Evolutionary conservation across 1,284 basidiomycete species (phyloP), one percentile per base, ranked within the genome.

Genomic region (Sporisorium scitamineum): DNA sequence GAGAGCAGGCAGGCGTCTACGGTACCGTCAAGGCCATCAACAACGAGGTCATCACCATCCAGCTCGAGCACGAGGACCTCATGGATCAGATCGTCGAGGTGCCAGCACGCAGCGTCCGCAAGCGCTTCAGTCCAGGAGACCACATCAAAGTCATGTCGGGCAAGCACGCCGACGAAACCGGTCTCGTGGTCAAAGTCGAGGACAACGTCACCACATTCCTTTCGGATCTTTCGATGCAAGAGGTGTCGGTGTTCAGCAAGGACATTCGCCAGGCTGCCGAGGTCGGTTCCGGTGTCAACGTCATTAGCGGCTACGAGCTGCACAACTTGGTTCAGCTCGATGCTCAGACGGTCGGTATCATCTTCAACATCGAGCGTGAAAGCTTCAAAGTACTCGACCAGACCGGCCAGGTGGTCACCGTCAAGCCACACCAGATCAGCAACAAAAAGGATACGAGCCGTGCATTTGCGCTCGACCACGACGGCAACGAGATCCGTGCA

Each of bases 141-240:
- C 97, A 99, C 84, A 94, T 99, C 87, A 98, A 98, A 88, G 96
- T 99, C 65, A 94, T 97, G 90, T 89, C 91, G 8, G 96, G 96
- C 26, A 92, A 95, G 87, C 97, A 98, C 83, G 90, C 90, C 10
- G 94, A 97, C 82, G 95, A 97, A 87, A 97, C 95, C 7, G 96
- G 96, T 88, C 89, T 99, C 80, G 95, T 99, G 24, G 93, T 99
- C 47, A 92, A 94, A 32, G 93, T 98, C 22, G 83, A 86, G 52
- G 84, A 85, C 68, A 94, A 95, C 75, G 90, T 96, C 10, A 94
- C 98, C 14, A 98, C 96, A 0, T 95, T 99, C 88, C 88, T 98
- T 75, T 97, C 94, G n/a, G 96, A 98, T 86, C 92, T 98, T 90
- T 93, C 93, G 5, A 92, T 95, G 89, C 92, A 94, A 84, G 95